A percentile compares a stretch with the other conserved stretches of the same genome.
These are phyloP conservation scores for Monosporascus cannonballus DNA, from an alignment of 2,329 filamentous ascomycete species.

Conservation along the genomic window DNA sequence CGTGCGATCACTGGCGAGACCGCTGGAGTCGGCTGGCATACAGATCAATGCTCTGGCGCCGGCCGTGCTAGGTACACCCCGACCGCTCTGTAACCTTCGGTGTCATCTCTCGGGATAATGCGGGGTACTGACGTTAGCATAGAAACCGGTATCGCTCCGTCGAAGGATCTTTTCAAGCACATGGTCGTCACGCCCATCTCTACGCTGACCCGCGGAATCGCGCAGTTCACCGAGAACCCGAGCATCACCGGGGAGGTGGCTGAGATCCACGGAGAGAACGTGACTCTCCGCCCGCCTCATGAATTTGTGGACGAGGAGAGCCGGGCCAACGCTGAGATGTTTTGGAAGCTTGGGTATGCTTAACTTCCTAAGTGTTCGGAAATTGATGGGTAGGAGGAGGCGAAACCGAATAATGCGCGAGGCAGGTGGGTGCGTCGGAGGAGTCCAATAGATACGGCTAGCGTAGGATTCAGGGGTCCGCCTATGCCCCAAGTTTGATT, in stretches of 20 bases:
- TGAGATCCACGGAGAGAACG: constrained; percentile 44
- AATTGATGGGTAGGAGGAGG: no score
- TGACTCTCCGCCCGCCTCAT: constrained; percentile 38
- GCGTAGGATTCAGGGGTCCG: no score
- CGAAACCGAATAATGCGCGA: no score
- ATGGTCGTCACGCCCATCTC: constrained; percentile 47
- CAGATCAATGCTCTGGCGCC: constrained; percentile 46
- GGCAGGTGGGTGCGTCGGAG: no score
- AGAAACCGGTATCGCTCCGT: constrained; percentile 42
- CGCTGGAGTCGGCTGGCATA: constrained; percentile 34
- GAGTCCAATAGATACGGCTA: no score
- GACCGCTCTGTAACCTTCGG: no score
- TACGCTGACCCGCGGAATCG: constrained; percentile 38
- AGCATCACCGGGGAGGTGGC: constrained; percentile 38
- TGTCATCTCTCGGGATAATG: no score
- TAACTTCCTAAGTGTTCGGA: constrained; percentile 14
- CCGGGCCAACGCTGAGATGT: constrained; percentile 38
- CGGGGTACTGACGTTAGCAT: no score
- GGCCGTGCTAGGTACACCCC: constrained; percentile 38
- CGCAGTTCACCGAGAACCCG: constrained; percentile 33
- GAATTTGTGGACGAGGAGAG: constrained; percentile 43
- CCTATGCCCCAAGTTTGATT: no score
- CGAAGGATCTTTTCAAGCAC: constrained; percentile 35
- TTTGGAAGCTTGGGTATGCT: constrained; percentile 41
- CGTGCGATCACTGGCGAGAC: constrained; percentile 38